These are phyloP conservation scores for Ophiostoma pallidulum DNA, from an alignment of 2,329 filamentous ascomycete genomes.

Conservation along the genomic window DNA sequence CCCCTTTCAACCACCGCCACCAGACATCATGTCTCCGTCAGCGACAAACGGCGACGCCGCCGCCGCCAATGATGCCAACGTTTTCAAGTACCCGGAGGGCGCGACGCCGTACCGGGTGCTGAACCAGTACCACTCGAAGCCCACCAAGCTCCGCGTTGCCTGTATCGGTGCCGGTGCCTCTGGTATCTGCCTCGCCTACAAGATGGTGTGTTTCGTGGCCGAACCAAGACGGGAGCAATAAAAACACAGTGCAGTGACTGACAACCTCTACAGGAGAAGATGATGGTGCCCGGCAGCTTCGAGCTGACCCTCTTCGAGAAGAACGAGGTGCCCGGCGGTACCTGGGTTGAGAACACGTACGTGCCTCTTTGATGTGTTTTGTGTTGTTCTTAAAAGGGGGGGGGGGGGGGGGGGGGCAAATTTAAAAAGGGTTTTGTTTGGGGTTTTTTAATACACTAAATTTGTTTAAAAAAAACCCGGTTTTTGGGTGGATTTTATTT, in stretches of 20 bases:
- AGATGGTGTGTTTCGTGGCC: no score
- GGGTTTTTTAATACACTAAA: no score
- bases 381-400: no score
- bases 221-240: no score
- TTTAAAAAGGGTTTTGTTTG: no score
- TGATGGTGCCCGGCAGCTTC: conserved; percentile 30
- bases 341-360: conserved; percentile 43
- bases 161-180: conserved; percentile 38
- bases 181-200: conserved; percentile 38
- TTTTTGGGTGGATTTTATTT: not conserved
- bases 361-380: no score
- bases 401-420: no score
- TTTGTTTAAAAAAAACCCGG: no score
- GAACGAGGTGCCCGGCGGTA: conserved; percentile 36
- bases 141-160: conserved; percentile 24
- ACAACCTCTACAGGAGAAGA: conserved; percentile 19
- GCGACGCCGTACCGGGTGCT: conserved; percentile 22
- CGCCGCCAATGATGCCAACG: conserved; percentile 7
- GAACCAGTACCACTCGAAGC: conserved; percentile 28
- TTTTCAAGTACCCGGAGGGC: conserved; percentile 21
- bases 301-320: conserved; percentile 34
- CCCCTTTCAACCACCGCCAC: no score
- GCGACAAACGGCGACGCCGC: conserved; percentile 8
- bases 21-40: conserved; percentile 7
- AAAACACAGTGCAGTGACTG: not conserved